These are phyloP conservation scores for Epichloe scottii DNA, from an alignment of 2,329 filamentous ascomycete species.

Conservation along the genomic window DNA sequence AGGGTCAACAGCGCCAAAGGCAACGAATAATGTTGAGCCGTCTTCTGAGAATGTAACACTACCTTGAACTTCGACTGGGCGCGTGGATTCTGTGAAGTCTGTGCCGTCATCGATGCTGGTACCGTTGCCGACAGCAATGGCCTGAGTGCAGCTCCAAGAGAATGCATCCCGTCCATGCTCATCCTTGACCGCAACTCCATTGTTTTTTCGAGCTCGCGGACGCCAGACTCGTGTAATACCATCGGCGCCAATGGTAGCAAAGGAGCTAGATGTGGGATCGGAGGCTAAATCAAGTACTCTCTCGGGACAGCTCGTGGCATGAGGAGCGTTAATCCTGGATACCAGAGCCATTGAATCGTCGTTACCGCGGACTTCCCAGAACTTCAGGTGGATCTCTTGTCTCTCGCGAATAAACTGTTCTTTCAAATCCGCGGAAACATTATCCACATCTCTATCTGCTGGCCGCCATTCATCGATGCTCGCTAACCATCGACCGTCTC, in stretches of 20 bases:
- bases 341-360: constrained; percentile 58
- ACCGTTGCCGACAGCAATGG: constrained; percentile 39
- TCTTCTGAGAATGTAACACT: constrained; percentile 71
- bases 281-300: constrained; percentile 61
- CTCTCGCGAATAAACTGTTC: constrained; percentile 37
- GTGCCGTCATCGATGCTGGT: constrained; percentile 30
- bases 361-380: constrained; percentile 61
- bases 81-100: constrained; percentile 13
- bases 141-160: constrained; percentile 61
- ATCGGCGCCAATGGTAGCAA: constrained; percentile 79
- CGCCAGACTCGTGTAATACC: constrained; percentile 69
- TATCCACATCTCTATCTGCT: constrained; percentile 52
- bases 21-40: constrained; percentile 68
- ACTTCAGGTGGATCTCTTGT: constrained; percentile 74
- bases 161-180: constrained; percentile 45
- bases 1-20: constrained; percentile 39
- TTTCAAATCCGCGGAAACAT: constrained; percentile 20
- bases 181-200: constrained; percentile 53
- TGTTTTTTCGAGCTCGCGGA: constrained; percentile 54
- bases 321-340: constrained; percentile 73
- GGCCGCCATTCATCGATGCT: constrained; percentile 88
- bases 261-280: constrained; percentile 56
- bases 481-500: constrained; percentile 78
- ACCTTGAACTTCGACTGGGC: constrained; percentile 36
- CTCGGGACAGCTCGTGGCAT: constrained; percentile 44